Evolutionary conservation across 2,329 filamentous ascomycete genomes (phyloP).

Genomic region (Colletotrichum limetticola): DNA sequence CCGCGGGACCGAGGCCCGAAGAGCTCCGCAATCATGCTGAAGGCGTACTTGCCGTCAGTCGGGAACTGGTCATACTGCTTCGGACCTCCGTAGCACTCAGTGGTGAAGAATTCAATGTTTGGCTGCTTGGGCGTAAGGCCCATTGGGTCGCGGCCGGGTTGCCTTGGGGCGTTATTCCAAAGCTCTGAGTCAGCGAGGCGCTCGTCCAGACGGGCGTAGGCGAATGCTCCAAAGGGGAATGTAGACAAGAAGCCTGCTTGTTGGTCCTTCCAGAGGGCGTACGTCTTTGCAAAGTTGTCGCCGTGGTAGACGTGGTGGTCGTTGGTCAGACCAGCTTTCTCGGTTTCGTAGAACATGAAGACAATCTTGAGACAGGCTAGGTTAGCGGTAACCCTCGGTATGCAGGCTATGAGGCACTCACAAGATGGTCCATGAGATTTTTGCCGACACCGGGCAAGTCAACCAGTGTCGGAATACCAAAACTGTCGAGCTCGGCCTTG

Average conservation of each 20-base stretch:
- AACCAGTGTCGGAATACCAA: conserved; percentile 53
- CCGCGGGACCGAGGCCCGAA: conserved; percentile 68
- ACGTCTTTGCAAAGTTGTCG: conserved; percentile 60
- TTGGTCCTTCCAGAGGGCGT: conserved; percentile 66
- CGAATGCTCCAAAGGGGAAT: conserved; percentile 73
- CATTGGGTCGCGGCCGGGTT: conserved; percentile 70
- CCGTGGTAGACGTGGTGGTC: conserved; percentile 65
- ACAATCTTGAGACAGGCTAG: conserved; percentile 50
- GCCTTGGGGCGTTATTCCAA: conserved; percentile 62
- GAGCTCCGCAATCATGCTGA: conserved; percentile 67
- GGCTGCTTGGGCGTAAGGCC: conserved; percentile 66
- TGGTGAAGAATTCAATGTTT: conserved; percentile 71
- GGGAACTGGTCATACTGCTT: conserved; percentile 67
- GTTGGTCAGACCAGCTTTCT: conserved; percentile 61
- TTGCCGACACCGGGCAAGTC: conserved; percentile 61
- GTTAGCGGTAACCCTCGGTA: background rate
- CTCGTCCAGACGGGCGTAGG: conserved; percentile 70
- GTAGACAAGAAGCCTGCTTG: conserved; percentile 68
- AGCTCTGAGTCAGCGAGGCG: conserved; percentile 63
- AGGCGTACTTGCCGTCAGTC: conserved; percentile 62
- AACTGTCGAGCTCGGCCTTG: conserved; percentile 50
- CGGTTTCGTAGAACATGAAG: conserved; percentile 71
- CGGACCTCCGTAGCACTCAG: conserved; percentile 70
- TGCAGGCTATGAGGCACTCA: conserved; percentile 37
- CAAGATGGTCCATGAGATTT: conserved; percentile 61